These are phyloP conservation scores for Phytophthora europaea DNA, from an alignment of 352 stramenopile genomes.

Conservation along the genomic window DNA sequence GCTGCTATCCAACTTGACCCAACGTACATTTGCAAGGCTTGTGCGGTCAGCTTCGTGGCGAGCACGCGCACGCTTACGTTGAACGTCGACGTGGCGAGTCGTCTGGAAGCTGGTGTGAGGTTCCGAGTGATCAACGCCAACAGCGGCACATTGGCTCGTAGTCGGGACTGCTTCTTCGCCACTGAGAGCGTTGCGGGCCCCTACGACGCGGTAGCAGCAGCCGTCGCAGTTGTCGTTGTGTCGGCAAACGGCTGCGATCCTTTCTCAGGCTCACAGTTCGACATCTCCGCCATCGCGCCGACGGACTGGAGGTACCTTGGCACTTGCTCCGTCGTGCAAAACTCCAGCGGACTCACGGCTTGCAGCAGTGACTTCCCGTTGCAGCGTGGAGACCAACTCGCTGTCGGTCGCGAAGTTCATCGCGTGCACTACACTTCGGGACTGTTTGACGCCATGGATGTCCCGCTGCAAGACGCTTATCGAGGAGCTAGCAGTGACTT, in stretches of 20 bases:
- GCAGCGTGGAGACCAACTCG: constrained; percentile 81
- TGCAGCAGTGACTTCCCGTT: constrained; percentile 72
- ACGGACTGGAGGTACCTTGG: constrained; percentile 77
- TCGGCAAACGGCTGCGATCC: constrained; percentile 62
- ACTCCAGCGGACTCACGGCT: constrained; percentile 37
- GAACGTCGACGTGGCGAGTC: constrained; percentile 63
- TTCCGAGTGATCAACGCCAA: constrained; percentile 80
- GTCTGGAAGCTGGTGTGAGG: constrained; percentile 61
- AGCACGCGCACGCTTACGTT: constrained; percentile 60
- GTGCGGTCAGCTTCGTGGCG: constrained; percentile 56
- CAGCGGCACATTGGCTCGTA: constrained; percentile 56
- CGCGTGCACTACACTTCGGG: constrained; percentile 65
- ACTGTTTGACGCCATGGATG: constrained; percentile 57
- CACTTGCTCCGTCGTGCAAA: constrained; percentile 57
- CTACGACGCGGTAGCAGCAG: constrained; percentile 28
- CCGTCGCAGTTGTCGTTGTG: constrained; percentile 56
- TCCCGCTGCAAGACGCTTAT: constrained; percentile 83
- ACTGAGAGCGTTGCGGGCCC: constrained; percentile 52
- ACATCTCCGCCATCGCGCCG: constrained; percentile 66
- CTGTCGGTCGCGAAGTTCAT: constrained; percentile 84
- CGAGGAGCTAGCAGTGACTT: constrained; percentile 60
- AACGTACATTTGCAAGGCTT: constrained; percentile 63
- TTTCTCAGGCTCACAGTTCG: constrained; percentile 53
- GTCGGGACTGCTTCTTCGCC: constrained; percentile 78
- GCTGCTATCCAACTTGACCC: constrained; percentile 57